Percentiles rank a stretch among this genome's conserved stretches.
Conservation (phyloP, 139 green algal genomes). For the Coelastrella sp. region DNA sequence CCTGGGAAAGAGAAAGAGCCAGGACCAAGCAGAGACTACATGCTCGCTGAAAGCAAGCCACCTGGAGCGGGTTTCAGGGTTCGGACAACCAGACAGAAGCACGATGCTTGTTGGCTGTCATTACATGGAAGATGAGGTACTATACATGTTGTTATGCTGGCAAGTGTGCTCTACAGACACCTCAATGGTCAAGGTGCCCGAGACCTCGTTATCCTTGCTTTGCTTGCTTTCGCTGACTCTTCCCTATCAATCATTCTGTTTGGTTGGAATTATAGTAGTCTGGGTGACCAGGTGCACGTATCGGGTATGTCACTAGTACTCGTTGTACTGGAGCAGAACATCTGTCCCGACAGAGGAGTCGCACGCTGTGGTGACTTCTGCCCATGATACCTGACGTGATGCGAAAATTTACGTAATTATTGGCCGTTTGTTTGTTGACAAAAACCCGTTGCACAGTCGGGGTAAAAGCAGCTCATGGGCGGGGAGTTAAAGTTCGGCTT, state of each 20-base stretch:
- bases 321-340: conserved; percentile 7
- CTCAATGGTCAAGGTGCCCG: too few relatives aligned
- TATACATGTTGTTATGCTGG: too few relatives aligned
- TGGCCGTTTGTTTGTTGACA: neutral
- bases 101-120: too few relatives aligned
- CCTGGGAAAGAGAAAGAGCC: neutral
- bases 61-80: neutral
- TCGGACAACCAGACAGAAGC: neutral
- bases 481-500: conserved; percentile 72
- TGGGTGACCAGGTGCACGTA: too few relatives aligned
- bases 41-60: neutral
- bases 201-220: too few relatives aligned
- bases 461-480: conserved; percentile 47
- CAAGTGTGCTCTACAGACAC: too few relatives aligned
- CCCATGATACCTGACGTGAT: too few relatives aligned
- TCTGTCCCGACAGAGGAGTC: neutral
- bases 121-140: neutral
- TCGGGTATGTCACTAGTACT: too few relatives aligned
- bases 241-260: too few relatives aligned
- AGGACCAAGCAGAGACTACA: neutral
- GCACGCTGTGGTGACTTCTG: neutral
- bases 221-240: too few relatives aligned
- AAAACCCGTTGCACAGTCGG: neutral
- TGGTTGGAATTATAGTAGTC: too few relatives aligned
- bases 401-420: too few relatives aligned